These are phyloP conservation scores for Citrus trifoliata DNA, from an alignment of 345 rosid genomes.

Conservation along the genomic window DNA sequence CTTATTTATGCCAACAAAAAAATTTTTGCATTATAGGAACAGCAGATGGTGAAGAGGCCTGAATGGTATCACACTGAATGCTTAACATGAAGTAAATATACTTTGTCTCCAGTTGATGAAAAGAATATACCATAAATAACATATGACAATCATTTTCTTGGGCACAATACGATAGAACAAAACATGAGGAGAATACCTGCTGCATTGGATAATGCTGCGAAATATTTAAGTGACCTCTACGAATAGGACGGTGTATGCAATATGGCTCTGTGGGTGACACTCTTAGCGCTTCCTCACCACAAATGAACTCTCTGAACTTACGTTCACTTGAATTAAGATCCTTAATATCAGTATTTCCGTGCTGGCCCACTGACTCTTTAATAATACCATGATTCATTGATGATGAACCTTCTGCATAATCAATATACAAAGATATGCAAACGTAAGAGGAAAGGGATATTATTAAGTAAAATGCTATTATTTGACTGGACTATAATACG, in stretches of 20 bases:
- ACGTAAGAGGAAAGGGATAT: background rate
- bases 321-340: constrained; percentile 36
- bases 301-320: constrained; percentile 53
- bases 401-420: constrained; percentile 42
- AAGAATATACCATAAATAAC: background rate
- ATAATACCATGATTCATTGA: constrained; percentile 32
- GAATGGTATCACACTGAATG: background rate
- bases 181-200: constrained; percentile 48
- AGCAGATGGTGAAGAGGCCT: background rate
- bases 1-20: background rate
- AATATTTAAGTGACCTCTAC: constrained; percentile 92
- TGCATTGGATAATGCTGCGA: constrained; percentile 74
- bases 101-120: background rate
- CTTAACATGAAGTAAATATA: background rate
- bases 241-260: constrained; percentile 69
- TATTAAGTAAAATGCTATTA: constrained; percentile 1
- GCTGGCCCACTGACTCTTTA: constrained; percentile 27
- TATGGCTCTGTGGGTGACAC: constrained; percentile 81
- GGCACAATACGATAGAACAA: background rate
- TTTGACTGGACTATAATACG: background rate
- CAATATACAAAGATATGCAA: constrained; percentile 8
- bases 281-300: constrained; percentile 86
- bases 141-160: background rate
- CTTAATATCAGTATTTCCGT: constrained; percentile 29
- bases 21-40: background rate